phyloP scores from a whole-genome alignment of 306 rosid genomes.

The Begonia fuchsioides region DNA sequence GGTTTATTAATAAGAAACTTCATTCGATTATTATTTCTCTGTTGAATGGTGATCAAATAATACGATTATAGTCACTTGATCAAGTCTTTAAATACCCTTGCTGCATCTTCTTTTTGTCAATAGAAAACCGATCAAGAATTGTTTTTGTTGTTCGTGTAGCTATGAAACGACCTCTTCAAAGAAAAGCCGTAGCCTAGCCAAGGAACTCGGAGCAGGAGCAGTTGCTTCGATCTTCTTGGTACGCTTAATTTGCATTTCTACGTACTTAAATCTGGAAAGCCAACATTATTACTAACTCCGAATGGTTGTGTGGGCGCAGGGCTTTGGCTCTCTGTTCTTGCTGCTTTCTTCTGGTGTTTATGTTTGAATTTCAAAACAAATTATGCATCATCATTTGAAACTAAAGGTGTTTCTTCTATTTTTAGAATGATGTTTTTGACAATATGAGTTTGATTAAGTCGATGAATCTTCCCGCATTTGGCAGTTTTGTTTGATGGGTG shows the following conservation, averaged over 20 bases:
- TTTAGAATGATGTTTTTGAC: too few species aligned
- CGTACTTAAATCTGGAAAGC: neutral
- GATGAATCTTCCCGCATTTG: too few species aligned
- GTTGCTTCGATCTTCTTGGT: constrained; percentile 44
- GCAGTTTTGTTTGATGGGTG: too few species aligned
- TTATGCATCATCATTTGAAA: too few species aligned
- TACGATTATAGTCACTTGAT: too few species aligned
- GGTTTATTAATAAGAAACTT: too few species aligned
- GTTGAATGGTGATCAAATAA: too few species aligned
- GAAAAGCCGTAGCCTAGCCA: constrained; percentile 63
- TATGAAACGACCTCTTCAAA: constrained; percentile 72
- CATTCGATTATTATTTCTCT: too few species aligned
- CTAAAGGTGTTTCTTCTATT: too few species aligned
- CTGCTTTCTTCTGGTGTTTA: constrained; percentile 84
- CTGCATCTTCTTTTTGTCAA: too few species aligned
- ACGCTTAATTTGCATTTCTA: neutral
- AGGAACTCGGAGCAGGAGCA: constrained; percentile 71
- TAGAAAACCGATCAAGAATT: neutral
- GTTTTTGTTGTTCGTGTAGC: constrained; percentile 2
- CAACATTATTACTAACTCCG: constrained; percentile 1
- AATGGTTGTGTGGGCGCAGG: constrained; percentile 27
- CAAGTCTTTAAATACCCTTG: too few species aligned
- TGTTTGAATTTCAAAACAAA: constrained; percentile 33
- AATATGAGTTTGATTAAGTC: too few species aligned
- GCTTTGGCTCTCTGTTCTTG: constrained; percentile 86